Conservation (phyloP, 2,329 filamentous ascomycete species). For the Xylaria sp. region DNA sequence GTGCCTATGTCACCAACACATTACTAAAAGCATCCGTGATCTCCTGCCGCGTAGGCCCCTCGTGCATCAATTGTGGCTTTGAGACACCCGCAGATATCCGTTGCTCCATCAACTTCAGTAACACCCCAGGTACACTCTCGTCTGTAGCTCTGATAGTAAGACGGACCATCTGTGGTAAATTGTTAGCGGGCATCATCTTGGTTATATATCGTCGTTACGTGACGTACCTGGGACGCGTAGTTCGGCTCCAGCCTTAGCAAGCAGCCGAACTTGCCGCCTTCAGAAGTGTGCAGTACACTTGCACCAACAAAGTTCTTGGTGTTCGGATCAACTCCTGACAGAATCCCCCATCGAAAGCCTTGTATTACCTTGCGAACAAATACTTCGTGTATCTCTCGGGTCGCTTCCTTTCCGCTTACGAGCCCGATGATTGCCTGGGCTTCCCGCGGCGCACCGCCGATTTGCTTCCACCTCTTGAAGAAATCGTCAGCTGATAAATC, state of each 20-base stretch:
- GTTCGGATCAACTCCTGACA: conserved; percentile 91
- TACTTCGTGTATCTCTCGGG: conserved; percentile 73
- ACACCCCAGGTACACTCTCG: conserved; percentile 81
- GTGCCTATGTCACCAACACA: conserved; percentile 60
- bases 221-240: conserved; percentile 84
- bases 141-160: conserved; percentile 94
- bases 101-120: conserved; percentile 90
- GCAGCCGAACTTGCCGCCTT: conserved; percentile 92
- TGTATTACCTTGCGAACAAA: conserved; percentile 80
- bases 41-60: conserved; percentile 59
- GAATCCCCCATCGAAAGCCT: conserved; percentile 89
- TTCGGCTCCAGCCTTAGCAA: conserved; percentile 94
- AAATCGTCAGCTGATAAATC: conserved; percentile 91
- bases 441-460: conserved; percentile 87
- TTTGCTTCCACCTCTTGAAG: conserved; percentile 99
- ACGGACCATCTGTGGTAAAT: conserved; percentile 78
- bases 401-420: conserved; percentile 62
- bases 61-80: conserved; percentile 54
- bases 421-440: conserved; percentile 87
- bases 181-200: conserved; percentile 34
- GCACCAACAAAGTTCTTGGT: conserved; percentile 93
- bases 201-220: background rate
- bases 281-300: conserved; percentile 83
- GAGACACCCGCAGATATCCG: conserved; percentile 70
- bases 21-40: conserved; percentile 67